A percentile compares a stretch with the other conserved stretches of the same genome.
These are phyloP conservation scores for Phytopythium mirpurense DNA, from an alignment of 352 stramenopile genomes.

Conservation along the genomic window DNA sequence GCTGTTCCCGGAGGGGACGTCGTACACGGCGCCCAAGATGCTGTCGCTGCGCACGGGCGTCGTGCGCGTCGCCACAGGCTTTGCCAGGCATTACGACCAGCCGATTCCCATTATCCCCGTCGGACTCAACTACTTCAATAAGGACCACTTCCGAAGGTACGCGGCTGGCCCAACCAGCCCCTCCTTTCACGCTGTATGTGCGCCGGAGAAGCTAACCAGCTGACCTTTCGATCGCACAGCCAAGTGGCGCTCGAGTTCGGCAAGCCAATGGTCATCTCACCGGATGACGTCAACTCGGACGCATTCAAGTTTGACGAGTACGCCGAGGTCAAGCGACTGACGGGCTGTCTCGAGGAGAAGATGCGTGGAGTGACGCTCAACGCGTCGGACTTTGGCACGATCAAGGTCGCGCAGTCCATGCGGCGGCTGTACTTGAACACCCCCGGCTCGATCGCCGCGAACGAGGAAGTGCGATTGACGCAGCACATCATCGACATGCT, in stretches of 20 bases:
- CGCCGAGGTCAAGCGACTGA: constrained; percentile 38
- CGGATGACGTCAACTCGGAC: constrained; percentile 23
- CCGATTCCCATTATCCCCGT: constrained; percentile 66
- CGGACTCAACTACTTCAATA: constrained; percentile 82
- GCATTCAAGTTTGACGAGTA: constrained; percentile 29
- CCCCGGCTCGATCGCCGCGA: constrained; percentile 51
- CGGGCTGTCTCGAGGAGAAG: constrained; percentile 23
- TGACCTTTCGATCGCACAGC: no score
- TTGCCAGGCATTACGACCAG: constrained; percentile 62
- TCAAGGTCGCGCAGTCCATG: constrained; percentile 55
- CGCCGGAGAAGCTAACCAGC: no score
- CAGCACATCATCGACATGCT: constrained; percentile 77
- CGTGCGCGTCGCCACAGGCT: constrained; percentile 64
- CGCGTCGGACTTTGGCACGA: constrained; percentile 58
- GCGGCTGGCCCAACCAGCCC: background rate
- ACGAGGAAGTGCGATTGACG: constrained; percentile 69
- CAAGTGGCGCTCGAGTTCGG: constrained; percentile 73
- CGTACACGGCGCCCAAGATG: constrained; percentile 79
- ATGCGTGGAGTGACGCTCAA: constrained; percentile 59
- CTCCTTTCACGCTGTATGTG: no score
- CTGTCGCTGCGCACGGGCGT: constrained; percentile 67
- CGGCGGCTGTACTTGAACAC: constrained; percentile 64
- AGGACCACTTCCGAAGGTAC: constrained; percentile 63
- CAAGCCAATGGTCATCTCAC: constrained; percentile 43
- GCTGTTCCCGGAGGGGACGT: constrained; percentile 76